Base-by-base conservation (phyloP, 345 rosid species). In the Sonneratia caseolaris region DNA sequence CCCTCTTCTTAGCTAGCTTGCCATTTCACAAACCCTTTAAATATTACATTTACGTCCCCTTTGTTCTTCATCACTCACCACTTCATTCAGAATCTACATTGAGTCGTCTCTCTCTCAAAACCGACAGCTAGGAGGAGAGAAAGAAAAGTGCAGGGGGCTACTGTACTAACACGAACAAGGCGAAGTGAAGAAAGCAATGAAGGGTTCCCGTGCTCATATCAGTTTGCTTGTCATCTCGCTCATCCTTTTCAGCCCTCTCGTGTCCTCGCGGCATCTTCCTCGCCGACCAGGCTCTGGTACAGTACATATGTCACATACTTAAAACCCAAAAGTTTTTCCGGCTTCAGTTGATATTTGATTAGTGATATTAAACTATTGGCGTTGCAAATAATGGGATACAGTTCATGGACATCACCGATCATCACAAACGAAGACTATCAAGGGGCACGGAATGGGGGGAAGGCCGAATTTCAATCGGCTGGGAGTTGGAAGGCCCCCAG, bases 261-360 rank as follows among this genome's bases (percentile, higher is more conserved):
- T 79, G 37, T 84, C 87, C 16, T 75, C 69, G 12, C 80, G 88
- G 72, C 93, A 72, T 56, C 59, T 83, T 12, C 73, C 76, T 13
- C 75, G 78, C 71, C 74, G 70, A 69, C 68, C 73, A 16, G 74
- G 75, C 75, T 45, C 77, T 19, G 75, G 87, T 86, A 84, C 0
- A 79, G 19, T 6, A 43, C 0, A 64, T 61, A 24, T 64, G 35
- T 56, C 43, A 14, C 11, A 11, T 7, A 19, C 32, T 10, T 11
- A 27, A 0, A 18, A 37, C 27, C 8, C 2, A 2, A 8, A 40
- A 4, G 43, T 40, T 40, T 8, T 14, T 47, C 51, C 8, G 16
- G 16, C 11, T 2, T 47, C 18, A 27, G 32, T 27, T 27, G 32
- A 27, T 27, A 27, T 27, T 27, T 27, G 32, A 27, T 27, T 0